These are phyloP conservation scores for Phytopythium oedochilum DNA, from an alignment of 352 stramenopile species.

Conservation along the genomic window DNA sequence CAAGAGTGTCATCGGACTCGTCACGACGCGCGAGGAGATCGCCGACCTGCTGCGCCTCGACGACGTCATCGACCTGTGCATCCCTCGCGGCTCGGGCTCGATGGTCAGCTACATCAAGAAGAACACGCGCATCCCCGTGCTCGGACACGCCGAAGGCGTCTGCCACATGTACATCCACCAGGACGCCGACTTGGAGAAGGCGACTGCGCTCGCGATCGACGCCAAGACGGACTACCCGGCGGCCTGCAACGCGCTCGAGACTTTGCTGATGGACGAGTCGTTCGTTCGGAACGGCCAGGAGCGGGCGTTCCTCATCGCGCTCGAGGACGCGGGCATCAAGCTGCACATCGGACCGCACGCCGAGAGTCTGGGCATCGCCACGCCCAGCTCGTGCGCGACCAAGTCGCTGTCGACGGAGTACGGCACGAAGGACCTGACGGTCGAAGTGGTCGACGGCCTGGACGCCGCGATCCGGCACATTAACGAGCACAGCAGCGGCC, in stretches of 20 bases:
- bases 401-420: conserved; percentile 92
- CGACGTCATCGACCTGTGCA: conserved; percentile 98
- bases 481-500: conserved; percentile 93
- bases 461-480: conserved; percentile 94
- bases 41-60: conserved; percentile 92
- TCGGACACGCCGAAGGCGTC: conserved; percentile 97
- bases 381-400: conserved; percentile 64
- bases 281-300: conserved; percentile 74
- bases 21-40: conserved; percentile 94
- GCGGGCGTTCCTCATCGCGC: conserved; percentile 69
- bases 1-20: conserved; percentile 92
- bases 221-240: conserved; percentile 98
- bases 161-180: conserved; percentile 98
- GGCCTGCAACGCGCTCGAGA: conserved; percentile 98
- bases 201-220: conserved; percentile 92
- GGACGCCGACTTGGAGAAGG: conserved; percentile 83
- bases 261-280: conserved; percentile 92
- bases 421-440: conserved; percentile 90
- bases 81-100: conserved; percentile 93
- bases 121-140: conserved; percentile 96
- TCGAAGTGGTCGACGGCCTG: conserved; percentile 91
- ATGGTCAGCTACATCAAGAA: conserved; percentile 97
- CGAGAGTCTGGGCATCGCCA: conserved; percentile 61
- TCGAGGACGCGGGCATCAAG: conserved; percentile 91
- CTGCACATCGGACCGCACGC: conserved; percentile 90